Conservation (phyloP, 768 basidiomycete species). For the Phlebiopsis flavidoalba region DNA sequence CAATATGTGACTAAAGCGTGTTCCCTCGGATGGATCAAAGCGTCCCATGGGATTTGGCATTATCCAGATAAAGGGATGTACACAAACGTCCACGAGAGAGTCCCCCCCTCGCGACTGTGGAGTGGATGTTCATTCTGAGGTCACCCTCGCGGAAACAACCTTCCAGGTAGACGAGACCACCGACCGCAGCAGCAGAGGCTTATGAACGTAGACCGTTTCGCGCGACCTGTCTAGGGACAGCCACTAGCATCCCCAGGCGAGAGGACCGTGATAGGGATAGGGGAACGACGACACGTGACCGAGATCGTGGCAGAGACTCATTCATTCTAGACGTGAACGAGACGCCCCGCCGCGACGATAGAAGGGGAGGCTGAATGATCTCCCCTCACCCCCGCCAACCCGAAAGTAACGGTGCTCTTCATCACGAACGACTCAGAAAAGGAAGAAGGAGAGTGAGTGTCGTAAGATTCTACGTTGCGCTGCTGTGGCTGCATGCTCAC, state of each 20-base stretch:
- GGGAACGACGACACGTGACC: conserved; percentile 22
- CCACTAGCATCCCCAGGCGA: conserved; percentile 34
- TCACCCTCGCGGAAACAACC: conserved; percentile 24
- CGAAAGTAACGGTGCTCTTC: conserved; percentile 3
- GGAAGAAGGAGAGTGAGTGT: conserved; percentile 94
- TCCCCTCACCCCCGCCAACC: conserved; percentile 11
- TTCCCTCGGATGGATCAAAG: conserved; percentile 80
- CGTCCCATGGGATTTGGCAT: conserved; percentile 67
- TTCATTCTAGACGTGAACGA: conserved; percentile 29
- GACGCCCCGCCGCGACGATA: conserved; percentile 15
- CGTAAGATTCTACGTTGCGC: conserved; percentile 19
- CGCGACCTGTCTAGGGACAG: conserved; percentile 22
- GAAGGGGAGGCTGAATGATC: conserved; percentile 2
- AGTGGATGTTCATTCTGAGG: conserved; percentile 60
- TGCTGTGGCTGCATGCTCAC: background rate
- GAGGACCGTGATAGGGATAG: conserved; percentile 28
- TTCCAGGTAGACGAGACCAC: conserved; percentile 27
- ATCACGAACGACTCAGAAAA: conserved; percentile 50
- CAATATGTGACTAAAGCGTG: conserved; percentile 81
- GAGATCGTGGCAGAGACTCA: conserved; percentile 20
- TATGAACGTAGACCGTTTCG: conserved; percentile 29
- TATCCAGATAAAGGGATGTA: conserved; percentile 32
- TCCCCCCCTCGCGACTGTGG: conserved; percentile 60
- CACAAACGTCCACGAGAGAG: conserved; percentile 56
- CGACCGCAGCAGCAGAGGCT: conserved; percentile 30